These are phyloP conservation scores for Termitomyces sp. DNA, from an alignment of 768 basidiomycete genomes.

Conservation along the genomic window DNA sequence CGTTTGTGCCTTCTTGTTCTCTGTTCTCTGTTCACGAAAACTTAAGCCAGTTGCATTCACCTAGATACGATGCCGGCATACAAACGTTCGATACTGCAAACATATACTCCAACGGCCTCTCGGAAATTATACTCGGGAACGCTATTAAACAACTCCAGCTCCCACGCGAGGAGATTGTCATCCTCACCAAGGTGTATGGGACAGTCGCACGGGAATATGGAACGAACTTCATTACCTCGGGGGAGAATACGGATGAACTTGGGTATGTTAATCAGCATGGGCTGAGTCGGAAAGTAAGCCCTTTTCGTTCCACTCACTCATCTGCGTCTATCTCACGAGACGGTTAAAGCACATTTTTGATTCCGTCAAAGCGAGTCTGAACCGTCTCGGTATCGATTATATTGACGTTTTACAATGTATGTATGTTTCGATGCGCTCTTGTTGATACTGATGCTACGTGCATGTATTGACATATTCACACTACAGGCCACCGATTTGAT, in stretches of 20 bases:
- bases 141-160: constrained; percentile 63
- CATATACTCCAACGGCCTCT: constrained; percentile 58
- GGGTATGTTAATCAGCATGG: constrained; percentile 58
- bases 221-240: constrained; percentile 5
- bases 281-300: constrained; percentile 23
- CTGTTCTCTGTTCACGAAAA: background rate
- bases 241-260: constrained; percentile 26
- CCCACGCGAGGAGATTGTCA: constrained; percentile 70
- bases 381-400: constrained; percentile 71
- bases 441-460: no score
- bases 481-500: constrained; percentile 52
- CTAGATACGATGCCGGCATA: constrained; percentile 58
- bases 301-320: background rate
- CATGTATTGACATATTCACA: background rate
- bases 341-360: constrained; percentile 64
- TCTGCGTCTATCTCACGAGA: background rate
- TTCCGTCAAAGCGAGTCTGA: constrained; percentile 53
- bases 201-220: constrained; percentile 24
- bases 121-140: constrained; percentile 66
- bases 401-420: constrained; percentile 71
- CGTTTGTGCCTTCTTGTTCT: constrained; percentile 25
- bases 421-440: constrained; percentile 5
- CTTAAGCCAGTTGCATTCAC: no score
- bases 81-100: constrained; percentile 58
- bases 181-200: constrained; percentile 64